Evolutionary conservation across 805 yeast genomes (phyloP), one percentile per base, ranked within the genome.

Genomic region (Metschnikowia lunata): DNA sequence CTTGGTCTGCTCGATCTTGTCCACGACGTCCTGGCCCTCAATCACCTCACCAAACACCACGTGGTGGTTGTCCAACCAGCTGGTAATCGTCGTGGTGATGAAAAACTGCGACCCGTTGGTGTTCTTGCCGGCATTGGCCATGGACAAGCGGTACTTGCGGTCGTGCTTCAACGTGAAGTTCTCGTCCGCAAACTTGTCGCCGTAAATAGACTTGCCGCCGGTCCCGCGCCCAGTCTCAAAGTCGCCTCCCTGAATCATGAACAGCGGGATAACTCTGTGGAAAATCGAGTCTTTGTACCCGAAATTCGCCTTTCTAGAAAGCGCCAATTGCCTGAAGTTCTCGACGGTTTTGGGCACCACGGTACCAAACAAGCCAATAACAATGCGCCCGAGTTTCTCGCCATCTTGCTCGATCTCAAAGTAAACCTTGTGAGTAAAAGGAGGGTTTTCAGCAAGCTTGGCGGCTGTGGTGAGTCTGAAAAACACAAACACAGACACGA

Each of bases 31-130:
- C 72, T 81, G 74, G 38, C 98, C 98, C 45, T 84, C 89, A n/a
- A 89, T 46, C 44, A 93, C 97, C 70, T 88, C 88, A 54, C 99
- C 99, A 60, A 93, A 93, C 35, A 93, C 99, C 61, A 93, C 99
- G 67, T 93, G 99, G 56, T 73, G 80, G 54, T 93, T 91, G 61
- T 93, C 88, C 61, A 93, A 79, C 98, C 98, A 93, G 40, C 83
- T 71, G 43, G 97, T 88, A 31, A 79, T 76, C 18, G 85, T 96
- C 26, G 97, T 90, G 60, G 96, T 89, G 71, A 93, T 85, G 78
- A 90, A 90, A 64, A 90, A 90, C 69, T 89, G 97, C 33, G 96
- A 88, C 15, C 97, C 97, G 64, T 89, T 89, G 67, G 79, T 83
- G 68, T 83, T 72, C 51, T 62, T 78, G 53, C 91, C 91, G 30